Percentiles rank a stretch among this genome's conserved stretches.
phyloP scores from a whole-genome alignment of 257 asterid genomes.

The Solanum appendiculatum region DNA sequence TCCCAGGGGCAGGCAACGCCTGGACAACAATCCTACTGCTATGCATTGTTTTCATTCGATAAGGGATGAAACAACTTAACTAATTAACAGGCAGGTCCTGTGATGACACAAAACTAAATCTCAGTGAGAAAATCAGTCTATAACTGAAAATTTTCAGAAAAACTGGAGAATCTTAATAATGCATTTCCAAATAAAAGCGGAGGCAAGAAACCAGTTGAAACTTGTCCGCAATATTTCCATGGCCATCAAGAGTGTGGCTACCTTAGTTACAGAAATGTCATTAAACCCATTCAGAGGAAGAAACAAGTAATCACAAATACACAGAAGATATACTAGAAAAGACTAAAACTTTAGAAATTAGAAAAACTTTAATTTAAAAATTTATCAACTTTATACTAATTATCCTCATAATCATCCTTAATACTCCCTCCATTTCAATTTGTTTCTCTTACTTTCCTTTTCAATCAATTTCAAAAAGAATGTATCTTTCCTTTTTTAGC shows the following conservation, averaged over 20 bases:
- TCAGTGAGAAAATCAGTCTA: neutral
- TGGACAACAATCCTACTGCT: slow-evolving; percentile 1
- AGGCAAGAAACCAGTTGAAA: neutral
- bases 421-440: neutral
- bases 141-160: neutral
- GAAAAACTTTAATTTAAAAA: neutral
- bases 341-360: neutral
- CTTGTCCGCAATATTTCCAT: neutral
- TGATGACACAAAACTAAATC: neutral
- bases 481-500: neutral
- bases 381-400: neutral
- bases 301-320: neutral
- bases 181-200: neutral
- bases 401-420: neutral
- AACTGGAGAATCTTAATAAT: neutral
- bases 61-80: neutral
- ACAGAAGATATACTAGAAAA: neutral
- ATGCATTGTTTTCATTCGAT: neutral
- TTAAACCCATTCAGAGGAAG: neutral
- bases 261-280: neutral
- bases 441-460: neutral
- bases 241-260: neutral
- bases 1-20: neutral
- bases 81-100: neutral
- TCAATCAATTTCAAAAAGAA: neutral